Conservation (phyloP, 306 rosid genomes). For the Amphicarpaea edgeworthii region DNA sequence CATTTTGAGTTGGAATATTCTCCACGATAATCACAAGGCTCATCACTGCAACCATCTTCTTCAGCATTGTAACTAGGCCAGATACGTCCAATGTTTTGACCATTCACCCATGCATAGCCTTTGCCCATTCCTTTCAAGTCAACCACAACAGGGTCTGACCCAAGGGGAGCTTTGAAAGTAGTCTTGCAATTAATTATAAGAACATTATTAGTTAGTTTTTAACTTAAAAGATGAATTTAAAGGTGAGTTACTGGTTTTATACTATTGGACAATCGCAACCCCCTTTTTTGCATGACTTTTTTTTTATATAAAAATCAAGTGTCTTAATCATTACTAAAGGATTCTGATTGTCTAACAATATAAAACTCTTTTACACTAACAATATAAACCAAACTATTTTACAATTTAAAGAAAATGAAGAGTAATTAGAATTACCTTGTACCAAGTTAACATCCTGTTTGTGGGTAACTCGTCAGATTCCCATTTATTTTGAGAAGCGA, state of each 20-base stretch:
- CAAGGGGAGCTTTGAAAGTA: conserved; percentile 66
- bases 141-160: conserved; percentile 56
- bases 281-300: too few relatives aligned
- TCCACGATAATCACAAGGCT: conserved; percentile 65
- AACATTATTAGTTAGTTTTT: too few relatives aligned
- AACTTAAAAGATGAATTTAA: too few relatives aligned
- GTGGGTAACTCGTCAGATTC: conserved; percentile 30
- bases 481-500: conserved; percentile 46
- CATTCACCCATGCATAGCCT: conserved; percentile 69
- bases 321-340: too few relatives aligned
- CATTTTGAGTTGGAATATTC: conserved; percentile 52
- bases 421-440: conserved; percentile 52
- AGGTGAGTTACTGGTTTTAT: too few relatives aligned
- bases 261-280: too few relatives aligned
- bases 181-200: conserved; percentile 37
- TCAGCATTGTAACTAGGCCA: conserved; percentile 57
- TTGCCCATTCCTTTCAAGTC: conserved; percentile 60
- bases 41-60: conserved; percentile 53
- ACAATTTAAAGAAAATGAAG: neutral
- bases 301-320: too few relatives aligned
- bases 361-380: too few relatives aligned
- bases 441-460: conserved; percentile 65
- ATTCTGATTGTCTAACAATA: too few relatives aligned
- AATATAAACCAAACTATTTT: too few relatives aligned
- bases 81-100: conserved; percentile 52